Base-by-base conservation (phyloP, 2,329 filamentous ascomycete genomes). In the Mycocentrospora acerina region DNA sequence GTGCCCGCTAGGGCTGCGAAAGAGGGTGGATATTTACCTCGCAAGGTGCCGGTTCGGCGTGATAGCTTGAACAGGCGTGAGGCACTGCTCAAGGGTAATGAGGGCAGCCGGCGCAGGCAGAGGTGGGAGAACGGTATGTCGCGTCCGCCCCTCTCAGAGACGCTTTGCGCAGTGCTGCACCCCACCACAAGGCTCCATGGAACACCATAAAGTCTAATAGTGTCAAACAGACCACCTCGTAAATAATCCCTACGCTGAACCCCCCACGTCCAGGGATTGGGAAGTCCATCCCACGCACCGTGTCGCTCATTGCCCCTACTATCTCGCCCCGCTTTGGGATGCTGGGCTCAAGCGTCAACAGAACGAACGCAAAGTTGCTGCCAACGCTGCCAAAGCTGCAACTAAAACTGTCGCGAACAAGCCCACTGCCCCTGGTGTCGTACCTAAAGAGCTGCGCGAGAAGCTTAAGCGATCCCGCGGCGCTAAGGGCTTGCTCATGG, bases 121-220 rank as follows among this genome's bases (percentile, higher is more conserved):
- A 79, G 91, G 39, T 97, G 90, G 90, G 93, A 98, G 74, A 98
- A 97, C 68, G 88, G 89, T 94, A 64, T 37, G 35, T 50, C 34
- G 36, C 31, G 42, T 29, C 29, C 29, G 27, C 32, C 32, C 37
- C 39, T 31, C 42, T 46, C 29, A 36, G 30, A 31, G 43, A 42
- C 37, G 42, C 36, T 42, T 27, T 43, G 39, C 40, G 36, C 36
- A 32, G 27, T 10, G 24, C 32, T 30, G 25, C 12, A 15, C 31
- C 11, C 10, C 22, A 1, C 19, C 25, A 28, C 19, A 9, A 22
- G 5, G 19, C 19, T 22, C 5, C 19, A 22, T 22, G 9, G 5
- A 9, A 6, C 9, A 22, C 19, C 5, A 22, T 9, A 22, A 22
- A 5, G 9, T 22, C 19, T 22, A 22, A 22, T 22, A 22, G 19